phyloP scores from a whole-genome alignment of 306 rosid genomes.

The Albizia julibrissin region DNA sequence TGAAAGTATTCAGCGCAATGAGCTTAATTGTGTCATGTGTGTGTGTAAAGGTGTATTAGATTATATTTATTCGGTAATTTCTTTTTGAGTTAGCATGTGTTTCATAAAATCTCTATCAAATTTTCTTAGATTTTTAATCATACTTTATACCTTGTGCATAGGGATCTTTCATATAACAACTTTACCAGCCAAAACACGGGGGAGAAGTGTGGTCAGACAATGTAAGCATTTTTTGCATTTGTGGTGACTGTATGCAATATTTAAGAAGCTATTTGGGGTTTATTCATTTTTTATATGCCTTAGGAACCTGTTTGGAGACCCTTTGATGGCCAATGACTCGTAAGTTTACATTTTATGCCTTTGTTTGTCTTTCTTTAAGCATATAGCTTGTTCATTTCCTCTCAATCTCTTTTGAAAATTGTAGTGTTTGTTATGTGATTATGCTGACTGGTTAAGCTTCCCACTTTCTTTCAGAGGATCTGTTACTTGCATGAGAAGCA shows the following conservation, averaged over 20 bases:
- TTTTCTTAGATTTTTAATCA: conserved; percentile 15
- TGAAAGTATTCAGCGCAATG: neutral
- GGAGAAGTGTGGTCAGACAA: conserved; percentile 34
- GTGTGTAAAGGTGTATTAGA: neutral
- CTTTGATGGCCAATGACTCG: conserved; percentile 44
- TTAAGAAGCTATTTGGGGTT: conserved; percentile 7
- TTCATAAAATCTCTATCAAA: conserved; percentile 4
- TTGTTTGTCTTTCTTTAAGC: neutral
- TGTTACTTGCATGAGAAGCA: conserved; percentile 43
- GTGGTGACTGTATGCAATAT: neutral
- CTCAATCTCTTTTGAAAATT: neutral
- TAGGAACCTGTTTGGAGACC: conserved; percentile 67
- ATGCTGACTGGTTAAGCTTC: conserved; percentile 31
- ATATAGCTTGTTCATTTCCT: neutral
- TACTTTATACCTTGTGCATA: conserved; percentile 27
- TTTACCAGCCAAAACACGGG: conserved; percentile 11
- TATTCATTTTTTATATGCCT: conserved; percentile 6
- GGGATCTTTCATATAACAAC: conserved; percentile 61
- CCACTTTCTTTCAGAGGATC: conserved; percentile 34
- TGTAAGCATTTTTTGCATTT: conserved; percentile 41
- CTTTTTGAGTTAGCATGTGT: conserved; percentile 6
- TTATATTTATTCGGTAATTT: neutral
- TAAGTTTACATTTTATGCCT: conserved; percentile 40
- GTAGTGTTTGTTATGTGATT: neutral
- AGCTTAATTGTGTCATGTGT: neutral